Percentiles rank a stretch among this genome's conserved stretches.
phyloP scores from a whole-genome alignment of 2,329 filamentous ascomycete species.

The Grosmannia huntii region DNA sequence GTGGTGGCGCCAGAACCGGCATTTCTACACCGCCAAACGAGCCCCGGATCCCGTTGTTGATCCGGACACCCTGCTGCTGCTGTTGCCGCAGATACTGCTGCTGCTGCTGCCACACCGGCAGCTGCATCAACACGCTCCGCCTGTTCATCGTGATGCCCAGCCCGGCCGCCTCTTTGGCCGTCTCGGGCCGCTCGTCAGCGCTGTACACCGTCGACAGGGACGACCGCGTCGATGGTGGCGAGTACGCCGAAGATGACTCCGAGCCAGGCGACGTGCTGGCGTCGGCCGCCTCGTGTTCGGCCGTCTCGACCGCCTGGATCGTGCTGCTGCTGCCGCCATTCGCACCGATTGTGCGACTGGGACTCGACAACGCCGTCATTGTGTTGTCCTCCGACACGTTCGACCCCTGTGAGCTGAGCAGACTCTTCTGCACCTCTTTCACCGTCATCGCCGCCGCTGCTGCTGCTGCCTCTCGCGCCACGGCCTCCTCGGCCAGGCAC shows the following conservation, averaged over 20 bases:
- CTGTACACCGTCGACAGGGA: conserved; percentile 45
- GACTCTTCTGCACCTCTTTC: background rate
- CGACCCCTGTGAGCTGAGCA: conserved; percentile 6
- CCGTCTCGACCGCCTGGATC: background rate
- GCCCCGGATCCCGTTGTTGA: conserved; percentile 2
- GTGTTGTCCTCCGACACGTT: conserved; percentile 3
- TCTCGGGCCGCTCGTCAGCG: conserved; percentile 34
- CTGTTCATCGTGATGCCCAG: background rate
- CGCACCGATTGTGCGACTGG: background rate
- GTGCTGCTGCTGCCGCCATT: background rate
- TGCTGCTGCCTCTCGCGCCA: background rate
- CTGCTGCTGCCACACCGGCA: background rate
- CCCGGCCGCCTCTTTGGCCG: conserved; percentile 7
- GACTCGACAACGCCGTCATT: conserved; percentile 10
- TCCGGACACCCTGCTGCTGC: background rate
- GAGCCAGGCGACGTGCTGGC: conserved; percentile 2
- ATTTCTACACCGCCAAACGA: conserved; percentile 2
- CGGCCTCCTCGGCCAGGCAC: background rate
- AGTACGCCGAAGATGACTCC: conserved; percentile 4
- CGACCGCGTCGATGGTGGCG: conserved; percentile 18
- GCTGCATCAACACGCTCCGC: background rate
- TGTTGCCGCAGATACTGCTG: background rate
- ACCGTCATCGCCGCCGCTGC: background rate
- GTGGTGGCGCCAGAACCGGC: background rate
- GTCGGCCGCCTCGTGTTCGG: background rate